Base-by-base conservation (phyloP, 768 basidiomycete genomes). In the Sporobolomyces roseus region DNA sequence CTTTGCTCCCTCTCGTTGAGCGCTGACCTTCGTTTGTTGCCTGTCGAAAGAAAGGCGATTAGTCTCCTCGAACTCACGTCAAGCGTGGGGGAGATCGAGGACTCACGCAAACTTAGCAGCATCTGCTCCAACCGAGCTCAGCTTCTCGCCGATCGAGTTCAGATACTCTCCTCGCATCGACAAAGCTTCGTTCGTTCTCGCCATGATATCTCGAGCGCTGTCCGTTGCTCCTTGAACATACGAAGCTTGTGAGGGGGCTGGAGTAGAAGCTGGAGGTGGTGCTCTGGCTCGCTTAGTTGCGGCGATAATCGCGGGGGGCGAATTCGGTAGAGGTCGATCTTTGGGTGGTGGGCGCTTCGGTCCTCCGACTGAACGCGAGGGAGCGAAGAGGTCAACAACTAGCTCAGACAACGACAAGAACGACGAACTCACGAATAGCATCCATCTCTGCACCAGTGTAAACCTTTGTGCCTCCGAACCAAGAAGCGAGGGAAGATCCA, bases 141-240 rank as follows among this genome's bases (percentile, higher is more conserved):
- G 64, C 6, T 65, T 63, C 30, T 76, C 74, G 38, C 67, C 63
- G n/a, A 76, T 36, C 52, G 63, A 60, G 30, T 53, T 56, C 9
- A 76, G 65, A n/a, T 66, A 55, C 55, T 76, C 72, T 16, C 70
- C 74, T 5, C 75, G 58, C 62, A 74, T 63, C 59, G 69, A 62
- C 25, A 76, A 62, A 2, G 75, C 75, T 19, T 74, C 68, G n/a
- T 66, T 65, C 35, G 70, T 66, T 19, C 48, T 45, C 29, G 68
- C 50, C 55, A 73, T 54, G 46, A 72, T 70, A 23, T 63, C 66
- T 9, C 60, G 46, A 19, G 72, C 67, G 25, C 41, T 46, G n/a
- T 75, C 70, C 10, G n/a, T 45, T 35, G 53, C 67, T 52, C 54
- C 68, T 61, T 63, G 66, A 32, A 61, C 27, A 56, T 48, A 64